Evolutionary conservation across 495 filamentous ascomycete genomes (phyloP).

Genomic region (Penicillium samsonianum): DNA sequence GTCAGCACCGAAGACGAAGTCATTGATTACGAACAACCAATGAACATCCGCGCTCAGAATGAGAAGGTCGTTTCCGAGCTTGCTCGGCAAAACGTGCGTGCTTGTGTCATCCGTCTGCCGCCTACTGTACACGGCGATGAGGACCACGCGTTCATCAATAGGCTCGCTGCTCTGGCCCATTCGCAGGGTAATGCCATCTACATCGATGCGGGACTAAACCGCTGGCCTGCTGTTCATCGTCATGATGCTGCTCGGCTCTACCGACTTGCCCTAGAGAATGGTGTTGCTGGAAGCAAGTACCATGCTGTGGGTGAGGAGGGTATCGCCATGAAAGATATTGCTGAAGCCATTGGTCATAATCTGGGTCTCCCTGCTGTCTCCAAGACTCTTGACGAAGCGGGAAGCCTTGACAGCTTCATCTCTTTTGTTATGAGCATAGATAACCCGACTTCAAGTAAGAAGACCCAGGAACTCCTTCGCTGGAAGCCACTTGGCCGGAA

Average conservation of each 20-base stretch:
- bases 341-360: slow-evolving; percentile 35
- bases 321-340: slow-evolving; percentile 42
- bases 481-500: slow-evolving; percentile 36
- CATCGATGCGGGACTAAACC: slow-evolving; percentile 44
- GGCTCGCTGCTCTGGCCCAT: slow-evolving; percentile 33
- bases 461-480: slow-evolving; percentile 41
- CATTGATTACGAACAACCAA: slow-evolving; percentile 13
- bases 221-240: slow-evolving; percentile 44
- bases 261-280: slow-evolving; percentile 47
- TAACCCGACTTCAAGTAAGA: slow-evolving; percentile 43
- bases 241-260: slow-evolving; percentile 44
- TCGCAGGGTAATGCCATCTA: slow-evolving; percentile 39
- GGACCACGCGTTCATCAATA: slow-evolving; percentile 37
- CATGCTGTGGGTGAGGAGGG: slow-evolving; percentile 46
- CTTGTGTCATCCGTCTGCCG: slow-evolving; percentile 41
- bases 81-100: slow-evolving; percentile 36
- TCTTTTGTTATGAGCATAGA: slow-evolving; percentile 25
- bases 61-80: slow-evolving; percentile 32
- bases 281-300: slow-evolving; percentile 35
- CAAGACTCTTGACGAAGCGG: slow-evolving; percentile 33
- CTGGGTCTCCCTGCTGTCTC: slow-evolving; percentile 34
- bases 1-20: slow-evolving; percentile 36
- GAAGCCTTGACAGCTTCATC: slow-evolving; percentile 33
- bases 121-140: slow-evolving; percentile 45
- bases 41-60: slow-evolving; percentile 29